A percentile compares a stretch with the other conserved stretches of the same genome.
phyloP scores from a whole-genome alignment of 106 monocot species.

The Apostasia ramifera region DNA sequence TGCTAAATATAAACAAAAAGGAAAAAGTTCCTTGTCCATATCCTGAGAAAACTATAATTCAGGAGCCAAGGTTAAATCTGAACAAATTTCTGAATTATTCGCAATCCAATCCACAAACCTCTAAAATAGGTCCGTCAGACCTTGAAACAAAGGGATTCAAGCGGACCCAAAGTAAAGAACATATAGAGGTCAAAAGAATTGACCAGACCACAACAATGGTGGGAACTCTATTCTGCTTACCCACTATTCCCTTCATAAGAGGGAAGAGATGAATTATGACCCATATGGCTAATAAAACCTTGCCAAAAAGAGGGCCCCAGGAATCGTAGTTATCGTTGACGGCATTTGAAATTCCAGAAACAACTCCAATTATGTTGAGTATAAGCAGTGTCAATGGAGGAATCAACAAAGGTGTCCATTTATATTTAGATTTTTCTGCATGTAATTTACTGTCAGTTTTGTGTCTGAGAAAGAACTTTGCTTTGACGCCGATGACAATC shows the following conservation, averaged over 20 bases:
- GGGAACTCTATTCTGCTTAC: conserved; percentile 39
- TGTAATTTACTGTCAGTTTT: conserved; percentile 54
- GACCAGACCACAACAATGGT: conserved; percentile 50
- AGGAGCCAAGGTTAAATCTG: too few relatives aligned
- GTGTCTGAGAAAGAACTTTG: conserved; percentile 76
- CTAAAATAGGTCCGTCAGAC: conserved; percentile 33
- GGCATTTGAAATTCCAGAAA: conserved; percentile 57
- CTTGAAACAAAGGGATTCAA: conserved; percentile 35
- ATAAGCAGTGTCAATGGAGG: conserved; percentile 53
- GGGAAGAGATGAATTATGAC: conserved; percentile 73
- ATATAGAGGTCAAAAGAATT: conserved; percentile 32
- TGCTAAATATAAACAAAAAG: too few relatives aligned
- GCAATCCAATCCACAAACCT: conserved; percentile 40
- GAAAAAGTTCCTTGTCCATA: too few relatives aligned
- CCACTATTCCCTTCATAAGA: conserved; percentile 37
- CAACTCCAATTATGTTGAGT: conserved; percentile 51
- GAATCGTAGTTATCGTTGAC: conserved; percentile 59
- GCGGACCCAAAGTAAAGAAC: conserved; percentile 37
- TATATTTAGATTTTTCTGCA: conserved; percentile 53
- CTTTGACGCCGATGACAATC: conserved; percentile 70
- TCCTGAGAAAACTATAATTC: too few relatives aligned
- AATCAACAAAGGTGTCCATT: conserved; percentile 54
- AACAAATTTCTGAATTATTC: conserved; percentile 5
- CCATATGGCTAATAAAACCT: conserved; percentile 64
- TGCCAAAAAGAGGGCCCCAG: conserved; percentile 64